phyloP scores from a whole-genome alignment of 441 rosid genomes.

The Pelargonium fulgidum region DNA sequence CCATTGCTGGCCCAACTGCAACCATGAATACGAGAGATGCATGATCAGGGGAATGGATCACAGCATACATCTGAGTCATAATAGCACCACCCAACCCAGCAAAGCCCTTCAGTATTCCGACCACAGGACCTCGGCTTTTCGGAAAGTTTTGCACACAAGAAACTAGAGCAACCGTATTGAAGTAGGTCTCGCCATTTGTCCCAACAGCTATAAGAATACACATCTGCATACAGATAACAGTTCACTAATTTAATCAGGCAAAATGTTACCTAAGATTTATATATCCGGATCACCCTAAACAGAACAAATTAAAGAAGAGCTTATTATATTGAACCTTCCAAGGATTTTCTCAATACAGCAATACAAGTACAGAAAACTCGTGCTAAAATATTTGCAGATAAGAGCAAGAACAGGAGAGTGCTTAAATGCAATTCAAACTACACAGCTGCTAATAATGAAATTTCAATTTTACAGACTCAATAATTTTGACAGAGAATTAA shows the following conservation, averaged over 20 bases:
- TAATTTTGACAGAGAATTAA: too few relatives aligned
- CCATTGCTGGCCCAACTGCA: conserved; percentile 86
- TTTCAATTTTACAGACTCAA: too few relatives aligned
- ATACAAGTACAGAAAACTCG: neutral
- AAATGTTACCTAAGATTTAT: neutral
- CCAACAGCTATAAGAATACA: conserved; percentile 80
- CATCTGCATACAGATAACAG: conserved; percentile 44
- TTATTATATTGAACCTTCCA: neutral
- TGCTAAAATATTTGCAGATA: too few relatives aligned
- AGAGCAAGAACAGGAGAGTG: too few relatives aligned
- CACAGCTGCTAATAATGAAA: too few relatives aligned
- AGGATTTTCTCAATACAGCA: neutral
- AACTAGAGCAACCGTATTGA: conserved; percentile 81
- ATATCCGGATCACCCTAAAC: neutral
- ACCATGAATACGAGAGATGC: conserved; percentile 90
- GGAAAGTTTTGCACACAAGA: conserved; percentile 96
- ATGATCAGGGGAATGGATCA: conserved; percentile 62
- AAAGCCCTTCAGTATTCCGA: conserved; percentile 91
- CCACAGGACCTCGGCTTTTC: conserved; percentile 90
- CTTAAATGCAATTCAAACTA: too few relatives aligned
- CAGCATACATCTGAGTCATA: conserved; percentile 72
- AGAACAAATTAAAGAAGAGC: neutral
- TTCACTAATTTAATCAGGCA: conserved; percentile 16
- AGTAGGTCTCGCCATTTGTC: conserved; percentile 92
- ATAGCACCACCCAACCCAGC: conserved; percentile 98